Percentiles rank a stretch among this genome's conserved stretches.
phyloP scores from a whole-genome alignment of 2,329 filamentous ascomycete species.

The Parascedosporium putredinis region DNA sequence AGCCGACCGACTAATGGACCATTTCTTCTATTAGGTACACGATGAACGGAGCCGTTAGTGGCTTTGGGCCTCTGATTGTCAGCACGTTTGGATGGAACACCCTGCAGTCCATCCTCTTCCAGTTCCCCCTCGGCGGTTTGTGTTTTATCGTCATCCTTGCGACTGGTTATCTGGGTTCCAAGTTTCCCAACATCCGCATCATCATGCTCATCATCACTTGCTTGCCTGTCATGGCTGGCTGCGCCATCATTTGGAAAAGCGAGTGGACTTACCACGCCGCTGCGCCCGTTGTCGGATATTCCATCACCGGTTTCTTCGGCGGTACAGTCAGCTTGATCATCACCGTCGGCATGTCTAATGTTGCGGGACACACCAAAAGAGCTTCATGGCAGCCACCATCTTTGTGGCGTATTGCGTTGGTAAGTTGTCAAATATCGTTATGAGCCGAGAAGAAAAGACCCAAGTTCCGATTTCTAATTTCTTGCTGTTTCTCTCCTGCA shows the following conservation, averaged over 20 bases:
- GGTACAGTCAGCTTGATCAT: slow-evolving; percentile 53
- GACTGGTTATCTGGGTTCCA: slow-evolving; percentile 53
- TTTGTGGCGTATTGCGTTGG: slow-evolving; percentile 68
- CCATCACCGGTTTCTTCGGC: slow-evolving; percentile 63
- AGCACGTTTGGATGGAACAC: slow-evolving; percentile 58
- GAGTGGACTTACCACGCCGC: slow-evolving; percentile 53
- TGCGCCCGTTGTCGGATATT: slow-evolving; percentile 59
- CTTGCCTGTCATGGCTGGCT: slow-evolving; percentile 65
- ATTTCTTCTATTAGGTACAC: slow-evolving; percentile 49
- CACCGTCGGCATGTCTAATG: slow-evolving; percentile 50
- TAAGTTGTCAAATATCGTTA: not conserved
- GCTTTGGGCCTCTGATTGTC: slow-evolving; percentile 63
- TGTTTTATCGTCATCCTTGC: slow-evolving; percentile 56
- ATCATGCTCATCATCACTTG: slow-evolving; percentile 55
- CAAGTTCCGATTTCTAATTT: too few species aligned
- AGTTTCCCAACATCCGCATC: slow-evolving; percentile 52
- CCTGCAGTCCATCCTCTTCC: slow-evolving; percentile 57
- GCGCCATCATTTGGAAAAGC: slow-evolving; percentile 63
- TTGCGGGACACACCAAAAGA: slow-evolving; percentile 72
- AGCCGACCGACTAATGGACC: too few species aligned
- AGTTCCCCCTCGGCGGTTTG: slow-evolving; percentile 64
- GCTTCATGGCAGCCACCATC: slow-evolving; percentile 61
- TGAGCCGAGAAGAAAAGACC: too few species aligned
- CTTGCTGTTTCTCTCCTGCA: not conserved
- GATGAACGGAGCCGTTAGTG: slow-evolving; percentile 60